Conservation (phyloP, 768 basidiomycete genomes). For the Dacryopinax spathularia region DNA sequence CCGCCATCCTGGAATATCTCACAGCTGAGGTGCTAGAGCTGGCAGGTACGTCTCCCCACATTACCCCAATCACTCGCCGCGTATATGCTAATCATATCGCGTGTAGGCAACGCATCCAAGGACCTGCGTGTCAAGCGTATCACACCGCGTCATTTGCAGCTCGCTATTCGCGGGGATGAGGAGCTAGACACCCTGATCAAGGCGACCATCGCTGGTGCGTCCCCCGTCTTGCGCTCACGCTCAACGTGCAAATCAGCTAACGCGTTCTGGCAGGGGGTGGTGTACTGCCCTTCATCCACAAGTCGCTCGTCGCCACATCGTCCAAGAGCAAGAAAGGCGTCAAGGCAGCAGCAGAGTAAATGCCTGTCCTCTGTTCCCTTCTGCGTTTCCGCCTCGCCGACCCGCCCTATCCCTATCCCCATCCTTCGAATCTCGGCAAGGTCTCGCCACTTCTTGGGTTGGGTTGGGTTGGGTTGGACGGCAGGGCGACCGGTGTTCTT, state of each 20-base stretch:
- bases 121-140: slow-evolving; percentile 96
- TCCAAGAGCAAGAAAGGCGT: background rate
- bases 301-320: slow-evolving; percentile 34
- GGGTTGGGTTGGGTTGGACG: no score
- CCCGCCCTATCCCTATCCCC: no score
- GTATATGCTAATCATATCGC: background rate
- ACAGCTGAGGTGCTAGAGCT: slow-evolving; percentile 93
- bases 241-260: background rate
- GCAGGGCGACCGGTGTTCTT: background rate
- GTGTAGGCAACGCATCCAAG: slow-evolving; percentile 83
- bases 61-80: background rate
- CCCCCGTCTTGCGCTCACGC: background rate
- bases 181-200: slow-evolving; percentile 91
- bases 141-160: slow-evolving; percentile 86
- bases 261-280: slow-evolving; percentile 44
- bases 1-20: slow-evolving; percentile 88
- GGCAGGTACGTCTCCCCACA: slow-evolving; percentile 47
- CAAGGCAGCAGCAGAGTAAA: background rate
- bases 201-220: slow-evolving; percentile 65
- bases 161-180: slow-evolving; percentile 93
- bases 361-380: background rate
- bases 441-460: no score
- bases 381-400: no score
- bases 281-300: slow-evolving; percentile 79
- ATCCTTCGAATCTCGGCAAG: no score